Base-by-base conservation (phyloP, 768 basidiomycete genomes). In the Cubamyces sp. region DNA sequence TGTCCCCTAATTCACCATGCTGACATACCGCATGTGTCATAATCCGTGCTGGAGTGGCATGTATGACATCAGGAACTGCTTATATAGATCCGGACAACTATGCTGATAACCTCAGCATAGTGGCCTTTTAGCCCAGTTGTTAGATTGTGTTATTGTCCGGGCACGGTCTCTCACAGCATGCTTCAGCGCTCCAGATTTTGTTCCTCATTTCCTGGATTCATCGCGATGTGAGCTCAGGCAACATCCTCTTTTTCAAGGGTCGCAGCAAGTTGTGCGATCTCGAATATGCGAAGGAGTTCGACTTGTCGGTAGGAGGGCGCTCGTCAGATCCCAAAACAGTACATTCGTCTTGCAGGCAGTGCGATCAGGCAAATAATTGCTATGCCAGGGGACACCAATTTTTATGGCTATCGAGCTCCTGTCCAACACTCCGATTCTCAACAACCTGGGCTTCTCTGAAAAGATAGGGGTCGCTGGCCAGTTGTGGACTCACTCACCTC, bases 311-410 rank as follows among this genome's bases (percentile, higher is more conserved):
- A 21, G 46, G 55, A 18, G 14, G 37, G 7, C 37, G 55, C 15
- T 48, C 37, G 14, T 48, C 19, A 9, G 55, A 55, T 48, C 55
- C 55, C 30, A 57, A 57, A n/a, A 57, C 55, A 19, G 55, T 57
- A 42, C 46, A 30, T 46, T 28, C 21, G 23, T 37, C 15, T 5
- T 37, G 3, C 11, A 30, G 14, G 5, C 47, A 26, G 23, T 26
- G 3, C 25, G 0, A 9, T 19, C 4, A 39, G 3, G 6, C 11
- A 5, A 25, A 25, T 15, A 39, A 0, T 48, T n/a, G 21, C 16
- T 40, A 23, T 37, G 5, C 15, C 28, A 57, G 55, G 55, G 46
- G 21, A 57, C 55, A 5, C 30, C 3, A 7, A 48, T 48, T 8
- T 47, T 57, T 46, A 57, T 47, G 55, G 55, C 55, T 26, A 30